phyloP scores from a whole-genome alignment of 352 stramenopile species.

The Pythium myriotylum region DNA sequence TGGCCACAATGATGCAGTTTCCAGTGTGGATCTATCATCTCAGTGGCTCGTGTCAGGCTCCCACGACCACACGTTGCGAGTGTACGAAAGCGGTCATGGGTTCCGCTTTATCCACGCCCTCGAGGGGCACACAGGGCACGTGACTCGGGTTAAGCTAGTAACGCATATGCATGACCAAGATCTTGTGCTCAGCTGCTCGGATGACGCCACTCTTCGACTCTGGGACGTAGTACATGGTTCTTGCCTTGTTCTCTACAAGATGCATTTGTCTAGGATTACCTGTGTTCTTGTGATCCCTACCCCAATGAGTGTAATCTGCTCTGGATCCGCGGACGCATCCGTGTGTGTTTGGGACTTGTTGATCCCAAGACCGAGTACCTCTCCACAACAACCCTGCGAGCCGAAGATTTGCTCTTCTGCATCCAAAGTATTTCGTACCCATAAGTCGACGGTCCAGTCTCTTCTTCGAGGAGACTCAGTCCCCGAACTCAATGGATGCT shows the following conservation, averaged over 20 bases:
- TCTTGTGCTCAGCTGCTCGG: conserved; percentile 57
- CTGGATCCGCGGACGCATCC: conserved; percentile 54
- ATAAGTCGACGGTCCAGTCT: conserved; percentile 60
- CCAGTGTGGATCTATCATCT: conserved; percentile 48
- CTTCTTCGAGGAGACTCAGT: conserved; percentile 27
- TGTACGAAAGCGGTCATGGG: conserved; percentile 43
- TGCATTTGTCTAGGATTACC: conserved; percentile 55
- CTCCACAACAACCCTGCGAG: neutral
- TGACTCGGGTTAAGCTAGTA: conserved; percentile 55
- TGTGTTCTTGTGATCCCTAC: conserved; percentile 35
- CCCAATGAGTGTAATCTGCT: conserved; percentile 37
- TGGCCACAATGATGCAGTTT: conserved; percentile 66
- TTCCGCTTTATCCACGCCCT: conserved; percentile 52
- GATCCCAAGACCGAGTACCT: neutral
- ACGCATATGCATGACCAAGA: neutral
- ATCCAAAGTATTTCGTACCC: conserved; percentile 37
- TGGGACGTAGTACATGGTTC: conserved; percentile 52
- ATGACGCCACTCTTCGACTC: conserved; percentile 61
- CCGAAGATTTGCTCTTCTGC: too few species aligned
- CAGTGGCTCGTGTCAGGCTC: conserved; percentile 72
- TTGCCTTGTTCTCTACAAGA: conserved; percentile 42
- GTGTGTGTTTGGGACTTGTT: conserved; percentile 63
- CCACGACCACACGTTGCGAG: conserved; percentile 59
- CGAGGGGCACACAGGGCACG: conserved; percentile 52
- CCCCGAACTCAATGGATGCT: neutral